These are phyloP conservation scores for Phytophthora multivora DNA, from an alignment of 352 stramenopile genomes.

Conservation along the genomic window DNA sequence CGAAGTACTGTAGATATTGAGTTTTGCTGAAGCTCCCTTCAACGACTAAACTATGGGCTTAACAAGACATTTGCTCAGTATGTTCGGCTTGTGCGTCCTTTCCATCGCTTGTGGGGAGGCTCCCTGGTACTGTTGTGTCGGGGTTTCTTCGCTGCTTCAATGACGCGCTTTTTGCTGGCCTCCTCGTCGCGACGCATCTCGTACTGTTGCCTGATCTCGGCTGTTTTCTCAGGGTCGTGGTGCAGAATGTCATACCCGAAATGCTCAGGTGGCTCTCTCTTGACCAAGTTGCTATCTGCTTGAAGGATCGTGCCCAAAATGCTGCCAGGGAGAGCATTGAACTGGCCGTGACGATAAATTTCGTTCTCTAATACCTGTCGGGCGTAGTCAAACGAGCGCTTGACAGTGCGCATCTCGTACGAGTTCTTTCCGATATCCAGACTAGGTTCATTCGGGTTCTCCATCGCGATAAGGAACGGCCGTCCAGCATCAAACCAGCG, in stretches of 20 bases:
- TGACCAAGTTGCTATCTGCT: slow-evolving; percentile 65
- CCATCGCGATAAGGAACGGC: slow-evolving; percentile 90
- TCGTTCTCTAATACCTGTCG: slow-evolving; percentile 75
- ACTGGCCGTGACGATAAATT: slow-evolving; percentile 70
- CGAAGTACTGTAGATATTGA: not conserved
- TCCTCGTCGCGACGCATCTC: slow-evolving; percentile 68
- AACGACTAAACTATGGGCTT: slow-evolving; percentile 20
- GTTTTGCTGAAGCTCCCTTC: slow-evolving; percentile 13
- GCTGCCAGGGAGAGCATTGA: slow-evolving; percentile 63
- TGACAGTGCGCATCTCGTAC: slow-evolving; percentile 92
- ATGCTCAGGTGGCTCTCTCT: slow-evolving; percentile 49
- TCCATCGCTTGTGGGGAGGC: slow-evolving; percentile 67
- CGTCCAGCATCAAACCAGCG: slow-evolving; percentile 71
- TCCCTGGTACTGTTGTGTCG: slow-evolving; percentile 38
- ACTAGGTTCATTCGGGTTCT: slow-evolving; percentile 94
- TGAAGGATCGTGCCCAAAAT: slow-evolving; percentile 82
- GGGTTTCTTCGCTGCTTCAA: slow-evolving; percentile 24
- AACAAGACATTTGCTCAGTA: slow-evolving; percentile 25
- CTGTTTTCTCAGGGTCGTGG: slow-evolving; percentile 75
- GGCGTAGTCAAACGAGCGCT: slow-evolving; percentile 91
- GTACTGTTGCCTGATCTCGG: slow-evolving; percentile 63
- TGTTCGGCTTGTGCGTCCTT: slow-evolving; percentile 45
- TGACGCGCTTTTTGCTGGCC: slow-evolving; percentile 49
- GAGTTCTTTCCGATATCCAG: slow-evolving; percentile 93
- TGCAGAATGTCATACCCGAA: slow-evolving; percentile 79